phyloP scores from a whole-genome alignment of 331 rosid species.

The Cydonia oblonga region DNA sequence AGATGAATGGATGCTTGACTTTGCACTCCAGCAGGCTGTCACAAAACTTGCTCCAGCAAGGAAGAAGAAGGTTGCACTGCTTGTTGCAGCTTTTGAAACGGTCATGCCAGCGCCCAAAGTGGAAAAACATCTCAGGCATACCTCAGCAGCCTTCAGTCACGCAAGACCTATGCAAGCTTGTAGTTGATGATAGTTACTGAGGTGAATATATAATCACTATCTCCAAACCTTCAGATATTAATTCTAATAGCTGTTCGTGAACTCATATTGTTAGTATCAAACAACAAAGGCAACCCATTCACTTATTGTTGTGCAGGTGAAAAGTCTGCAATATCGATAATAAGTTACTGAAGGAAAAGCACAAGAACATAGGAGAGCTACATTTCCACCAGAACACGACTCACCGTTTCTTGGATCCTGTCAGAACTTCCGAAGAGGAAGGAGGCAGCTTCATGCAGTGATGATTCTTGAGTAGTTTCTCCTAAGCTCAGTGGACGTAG shows the following conservation, averaged over 20 bases:
- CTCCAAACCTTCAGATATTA: background rate
- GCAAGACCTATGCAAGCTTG: conserved; percentile 61
- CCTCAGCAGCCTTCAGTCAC: conserved; percentile 28
- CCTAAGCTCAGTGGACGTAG: conserved; percentile 3
- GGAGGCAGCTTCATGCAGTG: conserved; percentile 7
- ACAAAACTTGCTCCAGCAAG: conserved; percentile 77
- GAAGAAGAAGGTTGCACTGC: conserved; percentile 81
- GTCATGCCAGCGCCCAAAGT: conserved; percentile 50
- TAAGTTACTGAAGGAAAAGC: background rate
- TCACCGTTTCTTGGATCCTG: background rate
- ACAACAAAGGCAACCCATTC: background rate
- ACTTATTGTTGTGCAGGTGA: conserved; percentile 10
- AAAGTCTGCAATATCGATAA: background rate
- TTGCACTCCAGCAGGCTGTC: conserved; percentile 57
- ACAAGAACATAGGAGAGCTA: background rate
- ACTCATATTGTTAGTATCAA: background rate
- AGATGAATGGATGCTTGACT: conserved; percentile 89
- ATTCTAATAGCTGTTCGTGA: background rate
- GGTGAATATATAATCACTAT: conserved; percentile 17
- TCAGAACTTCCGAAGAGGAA: background rate
- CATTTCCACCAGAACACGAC: conserved; percentile 15
- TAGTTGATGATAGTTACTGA: conserved; percentile 26
- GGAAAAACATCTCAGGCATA: conserved; percentile 21
- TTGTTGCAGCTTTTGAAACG: conserved; percentile 82
- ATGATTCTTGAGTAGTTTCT: background rate